phyloP scores from a whole-genome alignment of 108 stramenopile genomes.

The Nitzschia palea region DNA sequence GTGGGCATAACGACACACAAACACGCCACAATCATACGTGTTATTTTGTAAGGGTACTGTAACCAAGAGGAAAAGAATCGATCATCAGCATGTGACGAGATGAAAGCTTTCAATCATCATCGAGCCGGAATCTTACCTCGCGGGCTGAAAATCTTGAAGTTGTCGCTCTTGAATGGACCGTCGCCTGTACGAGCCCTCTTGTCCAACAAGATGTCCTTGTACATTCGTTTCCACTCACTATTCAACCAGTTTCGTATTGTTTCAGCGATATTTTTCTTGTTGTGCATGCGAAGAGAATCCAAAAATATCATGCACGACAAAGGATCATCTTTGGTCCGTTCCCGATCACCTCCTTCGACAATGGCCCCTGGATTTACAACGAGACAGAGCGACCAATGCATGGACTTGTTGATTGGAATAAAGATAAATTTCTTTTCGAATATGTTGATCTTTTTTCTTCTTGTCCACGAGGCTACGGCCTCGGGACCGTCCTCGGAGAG shows the following conservation, averaged over 20 bases:
- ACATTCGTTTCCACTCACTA: constrained; percentile 65
- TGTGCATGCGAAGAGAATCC: constrained; percentile 80
- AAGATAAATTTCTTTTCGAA: constrained; percentile 89
- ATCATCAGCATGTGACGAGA: not conserved
- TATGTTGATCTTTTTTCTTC: constrained; percentile 78
- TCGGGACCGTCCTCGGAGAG: constrained; percentile 55
- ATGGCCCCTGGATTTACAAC: constrained; percentile 88
- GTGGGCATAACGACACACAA: constrained; percentile 85
- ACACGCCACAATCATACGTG: constrained; percentile 88
- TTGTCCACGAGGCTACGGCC: constrained; percentile 80
- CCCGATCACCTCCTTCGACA: constrained; percentile 3
- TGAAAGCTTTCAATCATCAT: not conserved
- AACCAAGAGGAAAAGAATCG: constrained; percentile 6
- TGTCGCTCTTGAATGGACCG: constrained; percentile 34
- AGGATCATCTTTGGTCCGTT: constrained; percentile 16
- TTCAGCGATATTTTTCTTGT: constrained; percentile 42
- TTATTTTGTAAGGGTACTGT: constrained; percentile 86
- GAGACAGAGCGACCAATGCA: constrained; percentile 96
- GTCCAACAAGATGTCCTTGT: not conserved
- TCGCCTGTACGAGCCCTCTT: not conserved
- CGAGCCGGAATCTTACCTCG: constrained; percentile 45
- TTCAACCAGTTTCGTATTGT: constrained; percentile 73
- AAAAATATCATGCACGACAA: constrained; percentile 71
- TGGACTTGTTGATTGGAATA: constrained; percentile 89
- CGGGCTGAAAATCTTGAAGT: constrained; percentile 56